Evolutionary conservation across 2,329 filamentous ascomycete genomes (phyloP), one percentile per base, ranked within the genome.

Genomic region (Paecilomyces niveus): DNA sequence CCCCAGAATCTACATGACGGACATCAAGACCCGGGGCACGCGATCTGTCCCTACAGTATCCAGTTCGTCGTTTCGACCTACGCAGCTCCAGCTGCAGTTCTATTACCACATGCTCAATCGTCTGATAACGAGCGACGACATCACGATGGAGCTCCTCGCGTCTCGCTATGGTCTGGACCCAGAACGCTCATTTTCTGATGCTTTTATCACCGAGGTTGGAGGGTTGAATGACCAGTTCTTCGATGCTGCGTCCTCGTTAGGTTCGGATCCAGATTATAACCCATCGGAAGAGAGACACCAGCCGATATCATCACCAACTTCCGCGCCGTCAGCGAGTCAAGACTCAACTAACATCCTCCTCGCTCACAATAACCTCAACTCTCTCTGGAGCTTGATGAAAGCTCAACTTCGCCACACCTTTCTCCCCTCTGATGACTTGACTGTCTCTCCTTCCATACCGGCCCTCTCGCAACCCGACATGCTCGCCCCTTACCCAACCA

Each of bases 51-150:
- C 92, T 1, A 80, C 83, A 1, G 67, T 76, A 26, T 74, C 71
- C 58, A 84, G 85, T 22, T 78, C 84, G 0, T 83, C 86, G 0
- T 80, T 90, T 52, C 84, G 89, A 10, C 90, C 90, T 0, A 90
- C 92, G 0, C 85, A 88, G 65, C 87, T 97, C 60, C 94, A 99
- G 70, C 80, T 97, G 0, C 92, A 95, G 74, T 78, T 97, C 0
- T 99, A 97, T 70, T 92, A 93, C 64, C 86, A 87, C 26, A 85
- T 97, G 56, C 80, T 99, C n/a, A 85, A 86, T 9, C 82, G 86
- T 2, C 85, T 97, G 66, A 59, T 68, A 22, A 89, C 88, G 0
- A 81, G 84, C 0, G 87, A 87, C 54, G 81, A 82, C 7, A 80
- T 96, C 0, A 84, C 91, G 58, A 89, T 91, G 35, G 74, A 84